These are phyloP conservation scores for Hypoxylon crocopeplum DNA, from an alignment of 495 filamentous ascomycete genomes.

Conservation along the genomic window DNA sequence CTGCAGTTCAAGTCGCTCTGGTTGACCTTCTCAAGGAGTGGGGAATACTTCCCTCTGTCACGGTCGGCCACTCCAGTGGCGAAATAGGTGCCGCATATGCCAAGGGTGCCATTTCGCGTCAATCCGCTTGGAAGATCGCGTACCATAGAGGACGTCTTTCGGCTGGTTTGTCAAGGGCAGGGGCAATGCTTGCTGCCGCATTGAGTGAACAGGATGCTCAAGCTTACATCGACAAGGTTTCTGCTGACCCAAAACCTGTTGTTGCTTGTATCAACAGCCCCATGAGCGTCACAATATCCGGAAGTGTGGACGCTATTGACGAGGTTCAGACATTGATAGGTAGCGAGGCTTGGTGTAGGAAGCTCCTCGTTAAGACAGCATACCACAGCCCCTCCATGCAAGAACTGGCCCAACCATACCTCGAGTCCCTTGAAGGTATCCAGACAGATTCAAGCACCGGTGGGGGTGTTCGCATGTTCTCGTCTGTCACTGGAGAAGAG, in stretches of 20 bases:
- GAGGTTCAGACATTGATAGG: no score
- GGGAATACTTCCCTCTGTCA: conserved; percentile 52
- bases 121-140: conserved; percentile 58
- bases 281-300: conserved; percentile 52
- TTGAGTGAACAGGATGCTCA: conserved; percentile 35
- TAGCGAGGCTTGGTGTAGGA: no score
- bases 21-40: conserved; percentile 59
- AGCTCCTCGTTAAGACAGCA: no score
- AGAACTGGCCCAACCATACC: no score
- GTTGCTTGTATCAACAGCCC: conserved; percentile 60
- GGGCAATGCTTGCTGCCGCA: conserved; percentile 54
- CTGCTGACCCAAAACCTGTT: conserved; percentile 29
- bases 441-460: no score
- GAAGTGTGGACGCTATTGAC: no score
- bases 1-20: conserved; percentile 58
- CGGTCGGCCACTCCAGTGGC: conserved; percentile 67
- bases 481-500: no score
- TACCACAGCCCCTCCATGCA: no score
- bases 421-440: no score
- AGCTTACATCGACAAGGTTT: conserved; percentile 40
- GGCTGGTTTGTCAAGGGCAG: conserved; percentile 29
- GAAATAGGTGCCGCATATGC: conserved; percentile 63
- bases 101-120: conserved; percentile 48
- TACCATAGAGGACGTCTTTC: conserved; percentile 47
- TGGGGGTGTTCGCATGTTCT: no score